These are phyloP conservation scores for Hylodesmum podocarpum DNA, from an alignment of 306 rosid genomes.

Conservation along the genomic window DNA sequence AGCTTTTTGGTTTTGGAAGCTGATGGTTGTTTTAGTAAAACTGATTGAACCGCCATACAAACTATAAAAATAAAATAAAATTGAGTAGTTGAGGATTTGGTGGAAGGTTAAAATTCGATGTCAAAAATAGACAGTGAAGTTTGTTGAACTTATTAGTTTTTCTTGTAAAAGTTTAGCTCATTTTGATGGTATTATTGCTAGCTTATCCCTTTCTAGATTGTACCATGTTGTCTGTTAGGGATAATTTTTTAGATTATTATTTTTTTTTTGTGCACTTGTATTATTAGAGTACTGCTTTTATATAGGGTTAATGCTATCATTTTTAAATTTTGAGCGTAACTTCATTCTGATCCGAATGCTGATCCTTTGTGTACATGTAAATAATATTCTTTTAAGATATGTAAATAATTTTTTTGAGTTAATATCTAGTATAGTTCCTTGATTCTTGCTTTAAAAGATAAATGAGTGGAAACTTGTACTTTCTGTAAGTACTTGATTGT, in stretches of 20 bases:
- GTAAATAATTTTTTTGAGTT: background rate
- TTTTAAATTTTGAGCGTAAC: background rate
- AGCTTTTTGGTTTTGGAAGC: background rate
- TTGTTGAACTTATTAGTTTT: background rate
- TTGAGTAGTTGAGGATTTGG: constrained; percentile 7
- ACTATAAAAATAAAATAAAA: background rate
- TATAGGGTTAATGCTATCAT: background rate
- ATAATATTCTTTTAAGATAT: background rate
- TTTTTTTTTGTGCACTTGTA: background rate
- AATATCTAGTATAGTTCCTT: background rate
- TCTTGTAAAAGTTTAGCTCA: background rate
- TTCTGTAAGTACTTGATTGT: background rate
- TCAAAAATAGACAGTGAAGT: background rate
- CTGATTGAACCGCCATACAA: background rate
- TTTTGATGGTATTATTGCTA: background rate
- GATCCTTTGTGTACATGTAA: background rate
- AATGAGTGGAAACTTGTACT: background rate
- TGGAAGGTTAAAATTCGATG: constrained; percentile 15
- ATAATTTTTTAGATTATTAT: background rate
- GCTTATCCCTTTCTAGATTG: background rate
- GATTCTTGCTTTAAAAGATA: background rate
- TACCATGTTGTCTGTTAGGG: background rate
- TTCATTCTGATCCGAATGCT: background rate
- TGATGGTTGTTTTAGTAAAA: background rate
- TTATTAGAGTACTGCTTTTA: background rate